Percentiles rank a stretch among this genome's conserved stretches.
Evolutionary conservation across 192 early-diverging fungal genomes (phyloP).

Genomic region (Coemansia sp.): DNA sequence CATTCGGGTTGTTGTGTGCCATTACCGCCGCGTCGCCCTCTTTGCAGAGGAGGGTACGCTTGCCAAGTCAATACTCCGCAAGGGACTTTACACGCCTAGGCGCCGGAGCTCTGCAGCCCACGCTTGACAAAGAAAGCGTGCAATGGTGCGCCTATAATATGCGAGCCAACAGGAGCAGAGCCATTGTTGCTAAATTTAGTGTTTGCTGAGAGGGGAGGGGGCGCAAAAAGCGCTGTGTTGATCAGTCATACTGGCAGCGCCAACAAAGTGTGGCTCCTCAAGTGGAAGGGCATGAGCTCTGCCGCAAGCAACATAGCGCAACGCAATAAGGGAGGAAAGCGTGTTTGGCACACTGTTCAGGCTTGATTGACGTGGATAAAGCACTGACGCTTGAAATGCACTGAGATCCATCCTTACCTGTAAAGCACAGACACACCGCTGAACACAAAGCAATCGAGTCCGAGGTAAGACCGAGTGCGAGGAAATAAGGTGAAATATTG

Average conservation of each 20-base stretch:
- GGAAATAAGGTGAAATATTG: not conserved
- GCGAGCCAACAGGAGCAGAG: not conserved
- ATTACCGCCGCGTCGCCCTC: slow-evolving; percentile 10
- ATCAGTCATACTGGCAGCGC: not conserved
- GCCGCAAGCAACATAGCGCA: not conserved
- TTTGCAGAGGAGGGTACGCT: not conserved
- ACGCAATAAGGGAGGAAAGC: not conserved
- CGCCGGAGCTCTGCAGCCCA: not conserved
- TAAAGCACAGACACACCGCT: not conserved
- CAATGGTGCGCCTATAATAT: not conserved
- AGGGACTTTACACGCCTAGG: not conserved
- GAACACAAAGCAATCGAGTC: not conserved
- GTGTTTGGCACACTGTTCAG: not conserved
- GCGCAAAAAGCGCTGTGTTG: slow-evolving; percentile 1
- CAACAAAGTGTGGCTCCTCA: not conserved
- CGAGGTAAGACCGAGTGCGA: not conserved
- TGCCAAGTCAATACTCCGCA: not conserved
- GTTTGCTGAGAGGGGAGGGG: not conserved
- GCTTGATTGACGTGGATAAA: too few relatives aligned
- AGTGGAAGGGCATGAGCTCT: not conserved
- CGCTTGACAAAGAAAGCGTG: not conserved
- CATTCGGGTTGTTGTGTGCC: slow-evolving; percentile 19
- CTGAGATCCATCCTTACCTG: not conserved
- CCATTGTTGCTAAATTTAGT: slow-evolving; percentile 8
- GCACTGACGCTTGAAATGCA: not conserved